Evolutionary conservation across 345 rosid genomes (phyloP).

Genomic region (Aegle marmelos): DNA sequence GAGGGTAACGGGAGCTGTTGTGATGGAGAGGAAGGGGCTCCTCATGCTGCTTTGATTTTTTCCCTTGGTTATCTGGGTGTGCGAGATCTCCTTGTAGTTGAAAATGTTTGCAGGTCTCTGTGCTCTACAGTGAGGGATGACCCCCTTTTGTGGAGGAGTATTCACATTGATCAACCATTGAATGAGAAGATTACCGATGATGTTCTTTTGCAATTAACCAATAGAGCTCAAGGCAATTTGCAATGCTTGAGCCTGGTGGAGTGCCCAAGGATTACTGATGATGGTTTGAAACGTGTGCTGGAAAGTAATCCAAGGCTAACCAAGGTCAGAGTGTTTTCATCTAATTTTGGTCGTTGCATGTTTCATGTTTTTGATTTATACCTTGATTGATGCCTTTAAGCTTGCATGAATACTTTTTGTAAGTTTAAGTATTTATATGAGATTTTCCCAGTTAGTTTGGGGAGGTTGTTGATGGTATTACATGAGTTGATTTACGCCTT

Average conservation of each 20-base stretch:
- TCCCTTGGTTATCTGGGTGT: constrained; percentile 62
- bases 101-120: constrained; percentile 65
- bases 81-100: constrained; percentile 69
- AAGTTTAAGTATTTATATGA: neutral
- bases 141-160: constrained; percentile 65
- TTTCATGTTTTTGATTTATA: neutral
- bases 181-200: constrained; percentile 90
- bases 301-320: constrained; percentile 58
- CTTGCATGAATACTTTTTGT: neutral
- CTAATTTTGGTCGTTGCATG: neutral
- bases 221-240: constrained; percentile 76
- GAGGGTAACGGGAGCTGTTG: constrained; percentile 20
- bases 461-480: neutral
- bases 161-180: constrained; percentile 75
- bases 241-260: constrained; percentile 76
- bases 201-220: constrained; percentile 57
- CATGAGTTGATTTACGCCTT: neutral
- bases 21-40: constrained; percentile 37
- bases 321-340: constrained; percentile 48
- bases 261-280: constrained; percentile 74
- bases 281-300: constrained; percentile 57
- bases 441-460: neutral
- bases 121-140: constrained; percentile 53
- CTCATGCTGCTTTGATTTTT: constrained; percentile 57
- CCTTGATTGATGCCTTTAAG: neutral